phyloP scores from a whole-genome alignment of 768 basidiomycete genomes.

The Suillus sp. region DNA sequence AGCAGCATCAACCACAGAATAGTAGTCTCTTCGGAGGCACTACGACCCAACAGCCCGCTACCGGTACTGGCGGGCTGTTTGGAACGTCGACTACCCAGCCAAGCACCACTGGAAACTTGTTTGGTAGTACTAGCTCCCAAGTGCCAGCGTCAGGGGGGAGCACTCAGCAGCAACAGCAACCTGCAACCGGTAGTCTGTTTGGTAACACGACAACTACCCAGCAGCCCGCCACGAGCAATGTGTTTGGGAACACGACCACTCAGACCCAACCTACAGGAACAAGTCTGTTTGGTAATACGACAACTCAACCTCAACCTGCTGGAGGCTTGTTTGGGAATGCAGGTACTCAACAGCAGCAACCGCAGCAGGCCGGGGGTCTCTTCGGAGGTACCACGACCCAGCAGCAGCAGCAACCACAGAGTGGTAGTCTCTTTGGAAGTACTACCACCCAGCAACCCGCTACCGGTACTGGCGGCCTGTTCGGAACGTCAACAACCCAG shows the following conservation, averaged over 20 bases:
- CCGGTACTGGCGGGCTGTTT: conserved; percentile 21
- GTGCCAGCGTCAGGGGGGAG: conserved; percentile 24
- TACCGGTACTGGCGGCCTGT: conserved; percentile 24
- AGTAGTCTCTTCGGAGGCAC: conserved; percentile 29
- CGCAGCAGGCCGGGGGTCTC: conserved; percentile 23
- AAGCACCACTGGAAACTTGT: conserved; percentile 18
- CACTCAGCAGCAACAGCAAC: conserved; percentile 6
- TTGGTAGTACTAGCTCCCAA: conserved; percentile 19
- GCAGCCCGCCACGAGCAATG: conserved; percentile 21
- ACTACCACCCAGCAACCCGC: conserved; percentile 17
- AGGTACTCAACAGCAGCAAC: conserved; percentile 23
- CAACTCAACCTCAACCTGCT: conserved; percentile 12
- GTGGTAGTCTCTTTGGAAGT: conserved; percentile 29
- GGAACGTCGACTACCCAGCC: conserved; percentile 16
- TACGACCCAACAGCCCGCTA: conserved; percentile 17
- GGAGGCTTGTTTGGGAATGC: conserved; percentile 27
- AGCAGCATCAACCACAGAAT: conserved; percentile 23
- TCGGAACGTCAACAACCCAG: conserved; percentile 16
- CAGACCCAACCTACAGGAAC: conserved; percentile 16
- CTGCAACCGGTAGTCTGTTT: conserved; percentile 23
- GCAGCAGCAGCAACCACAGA: conserved; percentile 24
- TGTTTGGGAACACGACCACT: conserved; percentile 21
- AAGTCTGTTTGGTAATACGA: conserved; percentile 18
- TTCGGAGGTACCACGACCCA: conserved; percentile 24
- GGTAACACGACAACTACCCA: conserved; percentile 16